Evolutionary conservation across 2,329 filamentous ascomycete genomes (phyloP).

Genomic region (Clarireedia monteithiana): DNA sequence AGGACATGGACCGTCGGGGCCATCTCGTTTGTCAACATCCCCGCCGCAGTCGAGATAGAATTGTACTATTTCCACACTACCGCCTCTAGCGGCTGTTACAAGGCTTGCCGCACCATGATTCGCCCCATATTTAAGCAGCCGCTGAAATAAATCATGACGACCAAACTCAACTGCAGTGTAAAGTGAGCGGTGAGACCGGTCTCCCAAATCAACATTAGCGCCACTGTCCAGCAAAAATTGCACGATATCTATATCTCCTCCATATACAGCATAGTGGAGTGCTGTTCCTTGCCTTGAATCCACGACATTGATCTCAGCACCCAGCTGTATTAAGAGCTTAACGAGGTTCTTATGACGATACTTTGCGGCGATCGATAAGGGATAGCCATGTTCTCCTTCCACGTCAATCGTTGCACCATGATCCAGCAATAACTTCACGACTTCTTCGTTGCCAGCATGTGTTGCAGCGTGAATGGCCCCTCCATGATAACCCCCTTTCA

Average conservation of each 20-base stretch:
- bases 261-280: not conserved
- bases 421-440: conserved; percentile 8
- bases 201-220: not conserved
- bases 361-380: conserved; percentile 6
- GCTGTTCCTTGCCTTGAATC: not conserved
- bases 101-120: too few relatives aligned
- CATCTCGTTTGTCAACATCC: not conserved
- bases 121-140: too few relatives aligned
- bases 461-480: conserved; percentile 11
- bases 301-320: not conserved
- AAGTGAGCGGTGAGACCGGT: too few relatives aligned
- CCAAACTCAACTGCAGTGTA: too few relatives aligned
- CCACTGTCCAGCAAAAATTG: not conserved
- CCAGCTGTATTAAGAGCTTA: conserved; percentile 9
- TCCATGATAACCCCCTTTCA: conserved; percentile 8
- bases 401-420: not conserved
- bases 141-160: too few relatives aligned
- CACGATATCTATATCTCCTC: not conserved
- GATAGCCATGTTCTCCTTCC: not conserved
- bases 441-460: not conserved
- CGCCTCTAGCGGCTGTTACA: too few relatives aligned
- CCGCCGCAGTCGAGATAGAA: not conserved
- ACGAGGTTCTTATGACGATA: not conserved
- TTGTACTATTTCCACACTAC: not conserved
- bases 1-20: not conserved